These are phyloP conservation scores for Coemansia sp. DNA, from an alignment of 192 early-diverging fungal genomes.

Conservation along the genomic window DNA sequence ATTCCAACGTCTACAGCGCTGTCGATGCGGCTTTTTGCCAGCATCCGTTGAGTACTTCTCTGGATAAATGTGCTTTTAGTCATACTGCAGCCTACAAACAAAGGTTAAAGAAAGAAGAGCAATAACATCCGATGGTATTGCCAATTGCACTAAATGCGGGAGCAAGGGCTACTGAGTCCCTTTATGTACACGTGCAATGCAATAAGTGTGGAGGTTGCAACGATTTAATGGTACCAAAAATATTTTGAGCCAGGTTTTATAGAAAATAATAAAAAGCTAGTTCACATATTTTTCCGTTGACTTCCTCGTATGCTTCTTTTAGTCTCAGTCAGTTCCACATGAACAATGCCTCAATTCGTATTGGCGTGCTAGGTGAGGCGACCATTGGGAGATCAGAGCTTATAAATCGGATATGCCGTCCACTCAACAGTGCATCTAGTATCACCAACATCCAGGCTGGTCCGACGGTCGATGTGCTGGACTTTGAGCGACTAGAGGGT, in stretches of 20 bases:
- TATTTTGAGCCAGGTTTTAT: too few species aligned
- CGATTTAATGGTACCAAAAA: too few species aligned
- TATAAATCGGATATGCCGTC: constrained; percentile 43
- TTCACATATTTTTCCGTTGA: not conserved
- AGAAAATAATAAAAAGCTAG: too few species aligned
- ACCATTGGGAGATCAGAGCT: constrained; percentile 46
- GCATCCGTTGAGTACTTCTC: not conserved
- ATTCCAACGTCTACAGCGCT: not conserved
- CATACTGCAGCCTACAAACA: not conserved
- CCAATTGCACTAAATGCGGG: too few species aligned
- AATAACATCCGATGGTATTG: too few species aligned
- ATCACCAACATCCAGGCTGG: constrained; percentile 14
- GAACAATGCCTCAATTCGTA: constrained; percentile 43
- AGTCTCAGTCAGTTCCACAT: constrained; percentile 6
- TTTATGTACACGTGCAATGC: too few species aligned
- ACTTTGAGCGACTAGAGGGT: constrained; percentile 22
- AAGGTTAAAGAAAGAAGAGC: too few species aligned
- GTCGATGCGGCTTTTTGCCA: not conserved
- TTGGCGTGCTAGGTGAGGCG: constrained; percentile 46
- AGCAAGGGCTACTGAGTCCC: too few species aligned
- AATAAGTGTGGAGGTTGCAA: too few species aligned
- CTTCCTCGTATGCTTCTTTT: not conserved
- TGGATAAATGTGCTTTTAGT: not conserved
- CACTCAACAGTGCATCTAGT: not conserved
- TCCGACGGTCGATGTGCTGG: constrained; percentile 36